Evolutionary conservation across 306 rosid genomes (phyloP).

Genomic region (Clitoria ternatea): DNA sequence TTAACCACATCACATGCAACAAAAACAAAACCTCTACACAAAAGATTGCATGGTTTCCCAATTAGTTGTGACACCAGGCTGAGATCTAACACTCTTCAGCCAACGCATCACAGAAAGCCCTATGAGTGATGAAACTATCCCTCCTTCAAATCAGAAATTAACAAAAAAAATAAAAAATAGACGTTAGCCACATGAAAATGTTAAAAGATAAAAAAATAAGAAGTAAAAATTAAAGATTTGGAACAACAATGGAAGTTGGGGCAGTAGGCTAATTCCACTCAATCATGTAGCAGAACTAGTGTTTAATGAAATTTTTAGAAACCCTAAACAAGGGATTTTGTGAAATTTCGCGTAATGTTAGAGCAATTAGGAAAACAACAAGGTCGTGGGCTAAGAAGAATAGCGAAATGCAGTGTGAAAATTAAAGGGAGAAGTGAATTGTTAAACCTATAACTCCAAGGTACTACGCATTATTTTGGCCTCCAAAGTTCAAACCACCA

Average conservation of each 20-base stretch:
- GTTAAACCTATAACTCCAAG: constrained; percentile 44
- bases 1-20: too few species aligned
- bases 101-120: too few species aligned
- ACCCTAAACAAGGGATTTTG: constrained; percentile 53
- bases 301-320: constrained; percentile 27
- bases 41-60: too few species aligned
- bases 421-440: constrained; percentile 27
- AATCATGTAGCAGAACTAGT: constrained; percentile 28
- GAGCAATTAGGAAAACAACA: constrained; percentile 1
- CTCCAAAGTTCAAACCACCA: constrained; percentile 48
- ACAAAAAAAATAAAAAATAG: too few species aligned
- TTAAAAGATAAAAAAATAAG: background rate
- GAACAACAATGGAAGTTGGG: constrained; percentile 26
- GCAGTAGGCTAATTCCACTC: constrained; percentile 27
- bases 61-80: too few species aligned
- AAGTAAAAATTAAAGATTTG: constrained; percentile 23
- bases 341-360: constrained; percentile 30
- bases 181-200: constrained; percentile 27
- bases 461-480: constrained; percentile 42
- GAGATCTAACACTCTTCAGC: too few species aligned
- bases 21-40: too few species aligned
- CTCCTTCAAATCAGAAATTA: too few species aligned
- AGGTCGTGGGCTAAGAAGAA: constrained; percentile 20
- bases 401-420: constrained; percentile 23
- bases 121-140: too few species aligned